Base-by-base conservation (phyloP, 495 filamentous ascomycete species). In the Neurospora sp. region DNA sequence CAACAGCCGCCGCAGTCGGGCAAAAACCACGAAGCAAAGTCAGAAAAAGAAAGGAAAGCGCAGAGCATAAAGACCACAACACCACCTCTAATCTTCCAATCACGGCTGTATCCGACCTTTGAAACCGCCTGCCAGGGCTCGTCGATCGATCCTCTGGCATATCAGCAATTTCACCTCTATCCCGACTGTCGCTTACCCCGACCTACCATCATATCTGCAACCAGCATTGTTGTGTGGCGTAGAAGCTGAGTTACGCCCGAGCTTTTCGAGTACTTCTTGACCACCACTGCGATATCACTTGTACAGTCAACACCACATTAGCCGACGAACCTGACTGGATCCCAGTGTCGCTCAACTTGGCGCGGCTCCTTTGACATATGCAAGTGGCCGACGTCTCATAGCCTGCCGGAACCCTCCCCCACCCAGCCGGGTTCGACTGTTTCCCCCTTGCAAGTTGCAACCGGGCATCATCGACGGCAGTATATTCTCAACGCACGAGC, bases 321-420 rank as follows among this genome's bases (percentile, higher is more conserved):
- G 74, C 46, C 59, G 71, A 68, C n/a, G 38, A 42, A 69, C 18
- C 59, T 69, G 38, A 69, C 53, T 69, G 65, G 70, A 69, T 16
- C 73, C 22, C 41, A 59, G 53, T 69, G 35, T 71, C 44, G 37
- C 70, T 73, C 39, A 70, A 39, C 73, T 77, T 37, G 12, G 75
- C 20, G 69, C 75, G 69, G 72, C 72, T 74, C 69, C 46, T 41
- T 72, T 27, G 65, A 44, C n/a, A 35, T 68, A 27, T 42, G 68
- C 39, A 40, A 42, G 71, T 59, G 18, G 59, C 38, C 71, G 31
- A 42, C 71, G 8, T 71, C 70, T 59, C 38, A 35, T 71, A 71
- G 16, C 46, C 74, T 39, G 68, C 68, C 20, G 42, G 68, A 53
- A 71, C 41, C 39, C 22, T 48, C 39, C 71, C 35, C 37, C 27